These are phyloP conservation scores for Coemansia sp. DNA, from an alignment of 192 early-diverging fungal genomes.

Conservation along the genomic window DNA sequence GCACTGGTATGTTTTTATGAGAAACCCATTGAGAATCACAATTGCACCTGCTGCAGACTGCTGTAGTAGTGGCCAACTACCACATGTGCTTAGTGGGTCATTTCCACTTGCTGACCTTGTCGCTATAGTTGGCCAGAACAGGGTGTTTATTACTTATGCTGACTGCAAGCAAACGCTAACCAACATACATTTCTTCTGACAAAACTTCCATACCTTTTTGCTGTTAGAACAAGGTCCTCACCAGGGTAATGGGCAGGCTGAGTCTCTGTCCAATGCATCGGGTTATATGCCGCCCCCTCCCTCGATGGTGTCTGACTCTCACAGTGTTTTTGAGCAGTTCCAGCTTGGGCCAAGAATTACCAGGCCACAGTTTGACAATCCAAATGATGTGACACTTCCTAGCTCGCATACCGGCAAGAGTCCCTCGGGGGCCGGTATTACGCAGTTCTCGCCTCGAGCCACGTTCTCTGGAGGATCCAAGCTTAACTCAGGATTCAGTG, in stretches of 20 bases:
- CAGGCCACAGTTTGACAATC: not conserved
- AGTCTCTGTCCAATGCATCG: not conserved
- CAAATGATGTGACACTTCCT: not conserved
- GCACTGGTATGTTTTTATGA: constrained; percentile 5
- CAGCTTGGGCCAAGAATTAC: not conserved
- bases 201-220: not conserved
- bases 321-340: not conserved
- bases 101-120: not conserved
- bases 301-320: not conserved
- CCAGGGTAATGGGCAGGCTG: not conserved
- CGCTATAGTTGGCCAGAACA: not conserved
- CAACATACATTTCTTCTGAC: not conserved
- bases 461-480: not conserved
- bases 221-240: not conserved
- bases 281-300: not conserved
- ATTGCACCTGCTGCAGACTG: not conserved
- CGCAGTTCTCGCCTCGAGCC: not conserved
- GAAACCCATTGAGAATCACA: no score
- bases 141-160: not conserved
- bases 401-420: not conserved
- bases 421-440: not conserved
- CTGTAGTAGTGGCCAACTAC: not conserved
- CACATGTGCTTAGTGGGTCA: not conserved
- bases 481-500: constrained; percentile 11
- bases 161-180: not conserved